These are phyloP conservation scores for Cordyceps cicadae DNA, from an alignment of 2,329 filamentous ascomycete species.

Conservation along the genomic window DNA sequence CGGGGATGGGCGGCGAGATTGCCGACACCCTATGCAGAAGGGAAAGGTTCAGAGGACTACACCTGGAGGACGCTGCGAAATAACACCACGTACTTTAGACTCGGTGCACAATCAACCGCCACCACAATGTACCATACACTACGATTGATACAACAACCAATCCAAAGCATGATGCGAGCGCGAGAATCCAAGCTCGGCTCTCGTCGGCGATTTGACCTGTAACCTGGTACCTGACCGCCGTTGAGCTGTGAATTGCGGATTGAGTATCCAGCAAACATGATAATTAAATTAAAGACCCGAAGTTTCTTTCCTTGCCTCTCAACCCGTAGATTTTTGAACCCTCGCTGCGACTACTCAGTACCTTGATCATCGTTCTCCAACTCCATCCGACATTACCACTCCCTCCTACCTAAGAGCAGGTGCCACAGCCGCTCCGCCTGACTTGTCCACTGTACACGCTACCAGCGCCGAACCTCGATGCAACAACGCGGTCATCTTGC, in stretches of 20 bases:
- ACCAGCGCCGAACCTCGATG: constrained; percentile 6
- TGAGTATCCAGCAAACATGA: neutral
- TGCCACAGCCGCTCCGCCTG: constrained; percentile 1
- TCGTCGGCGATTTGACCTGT: constrained; percentile 1
- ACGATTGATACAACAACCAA: constrained; percentile 12
- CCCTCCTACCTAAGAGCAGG: no score
- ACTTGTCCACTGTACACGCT: neutral
- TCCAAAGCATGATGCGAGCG: neutral
- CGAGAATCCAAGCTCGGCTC: neutral
- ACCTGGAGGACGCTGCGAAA: constrained; percentile 3
- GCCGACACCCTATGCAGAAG: neutral
- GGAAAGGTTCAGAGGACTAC: constrained; percentile 5
- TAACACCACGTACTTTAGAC: constrained; percentile 12
- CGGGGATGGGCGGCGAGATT: constrained; percentile 4
- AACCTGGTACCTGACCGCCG: neutral
- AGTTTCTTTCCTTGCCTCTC: neutral
- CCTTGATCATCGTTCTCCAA: neutral
- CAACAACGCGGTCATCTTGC: neutral
- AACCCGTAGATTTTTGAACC: neutral
- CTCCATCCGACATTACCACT: neutral
- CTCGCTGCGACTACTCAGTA: no score
- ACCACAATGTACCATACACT: constrained; percentile 12
- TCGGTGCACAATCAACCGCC: constrained; percentile 1
- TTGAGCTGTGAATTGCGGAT: neutral
- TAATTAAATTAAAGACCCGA: neutral